phyloP scores from a whole-genome alignment of 805 yeast species.

The Saccharomyces jurei region DNA sequence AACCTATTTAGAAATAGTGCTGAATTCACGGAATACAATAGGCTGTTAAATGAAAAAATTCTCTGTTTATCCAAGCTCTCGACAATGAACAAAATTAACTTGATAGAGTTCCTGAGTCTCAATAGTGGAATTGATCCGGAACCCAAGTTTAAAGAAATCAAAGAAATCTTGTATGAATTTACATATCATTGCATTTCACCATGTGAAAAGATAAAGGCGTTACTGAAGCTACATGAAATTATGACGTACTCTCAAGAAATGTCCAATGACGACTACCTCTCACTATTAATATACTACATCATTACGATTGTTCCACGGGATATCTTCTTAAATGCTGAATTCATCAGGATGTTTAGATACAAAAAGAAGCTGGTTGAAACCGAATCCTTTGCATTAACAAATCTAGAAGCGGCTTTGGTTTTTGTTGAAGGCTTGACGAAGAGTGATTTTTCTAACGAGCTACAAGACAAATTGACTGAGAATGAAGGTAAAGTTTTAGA shows the following conservation, averaged over 20 bases:
- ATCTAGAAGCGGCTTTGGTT: slow-evolving; percentile 29
- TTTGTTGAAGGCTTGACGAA: slow-evolving; percentile 26
- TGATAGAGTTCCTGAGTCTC: slow-evolving; percentile 21
- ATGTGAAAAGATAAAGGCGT: slow-evolving; percentile 20
- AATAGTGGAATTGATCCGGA: slow-evolving; percentile 6
- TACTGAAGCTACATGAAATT: slow-evolving; percentile 22
- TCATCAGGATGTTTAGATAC: slow-evolving; percentile 27
- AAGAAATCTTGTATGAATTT: slow-evolving; percentile 13
- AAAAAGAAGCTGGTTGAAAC: slow-evolving; percentile 27
- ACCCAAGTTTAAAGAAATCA: slow-evolving; percentile 8
- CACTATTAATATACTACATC: slow-evolving; percentile 24
- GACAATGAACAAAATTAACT: slow-evolving; percentile 14
- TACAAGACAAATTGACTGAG: slow-evolving; percentile 11
- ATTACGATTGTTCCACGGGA: slow-evolving; percentile 19
- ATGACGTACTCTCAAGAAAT: slow-evolving; percentile 20
- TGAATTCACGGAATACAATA: slow-evolving; percentile 26
- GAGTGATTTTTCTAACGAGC: slow-evolving; percentile 17
- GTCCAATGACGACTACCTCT: slow-evolving; percentile 29
- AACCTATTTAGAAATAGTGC: slow-evolving; percentile 28
- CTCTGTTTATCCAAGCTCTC: slow-evolving; percentile 14
- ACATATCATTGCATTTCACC: slow-evolving; percentile 24
- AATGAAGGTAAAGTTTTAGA: slow-evolving; percentile 13
- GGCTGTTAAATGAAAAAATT: slow-evolving; percentile 18
- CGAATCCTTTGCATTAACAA: slow-evolving; percentile 28
- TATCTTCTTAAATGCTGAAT: slow-evolving; percentile 24